These are phyloP conservation scores for Aspergillus uvarum DNA, from an alignment of 2,329 filamentous ascomycete genomes.

Conservation along the genomic window DNA sequence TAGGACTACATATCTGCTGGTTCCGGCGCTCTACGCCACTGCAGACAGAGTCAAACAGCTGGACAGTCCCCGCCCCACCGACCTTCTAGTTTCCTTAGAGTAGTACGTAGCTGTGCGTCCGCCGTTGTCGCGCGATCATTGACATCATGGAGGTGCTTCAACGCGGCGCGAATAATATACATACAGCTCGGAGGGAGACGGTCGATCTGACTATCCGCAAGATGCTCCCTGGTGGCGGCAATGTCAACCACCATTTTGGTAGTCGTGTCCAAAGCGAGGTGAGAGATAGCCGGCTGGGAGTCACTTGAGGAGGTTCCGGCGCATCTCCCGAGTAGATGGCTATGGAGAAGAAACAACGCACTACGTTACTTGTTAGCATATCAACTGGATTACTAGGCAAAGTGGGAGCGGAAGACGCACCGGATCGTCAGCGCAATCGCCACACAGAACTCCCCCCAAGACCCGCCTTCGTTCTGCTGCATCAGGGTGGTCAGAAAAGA, in stretches of 20 bases:
- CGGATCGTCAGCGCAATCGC: not conserved
- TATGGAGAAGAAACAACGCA: not conserved
- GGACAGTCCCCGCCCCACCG: not conserved
- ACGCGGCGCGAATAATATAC: not conserved
- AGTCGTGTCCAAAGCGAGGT: conserved; percentile 22
- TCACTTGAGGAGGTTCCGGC: conserved; percentile 7
- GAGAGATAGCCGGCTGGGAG: conserved; percentile 14
- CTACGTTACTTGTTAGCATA: not conserved
- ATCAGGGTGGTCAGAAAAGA: not conserved
- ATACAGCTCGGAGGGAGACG: not conserved
- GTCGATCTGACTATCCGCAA: not conserved
- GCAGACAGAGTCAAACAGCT: too few species aligned
- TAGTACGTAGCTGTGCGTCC: not conserved
- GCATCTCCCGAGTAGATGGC: not conserved
- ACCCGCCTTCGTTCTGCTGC: not conserved
- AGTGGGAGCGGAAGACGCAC: not conserved
- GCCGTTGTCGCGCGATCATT: not conserved
- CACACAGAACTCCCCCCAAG: not conserved
- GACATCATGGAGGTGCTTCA: not conserved
- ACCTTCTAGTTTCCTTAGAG: not conserved
- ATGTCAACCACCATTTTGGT: conserved; percentile 25
- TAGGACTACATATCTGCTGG: too few species aligned
- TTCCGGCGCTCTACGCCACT: too few species aligned
- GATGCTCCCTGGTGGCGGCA: conserved; percentile 6
- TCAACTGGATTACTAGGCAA: not conserved